Evolutionary conservation across 371 early-diverging fungal genomes (phyloP).

Genomic region (Lichtheimia ornata): DNA sequence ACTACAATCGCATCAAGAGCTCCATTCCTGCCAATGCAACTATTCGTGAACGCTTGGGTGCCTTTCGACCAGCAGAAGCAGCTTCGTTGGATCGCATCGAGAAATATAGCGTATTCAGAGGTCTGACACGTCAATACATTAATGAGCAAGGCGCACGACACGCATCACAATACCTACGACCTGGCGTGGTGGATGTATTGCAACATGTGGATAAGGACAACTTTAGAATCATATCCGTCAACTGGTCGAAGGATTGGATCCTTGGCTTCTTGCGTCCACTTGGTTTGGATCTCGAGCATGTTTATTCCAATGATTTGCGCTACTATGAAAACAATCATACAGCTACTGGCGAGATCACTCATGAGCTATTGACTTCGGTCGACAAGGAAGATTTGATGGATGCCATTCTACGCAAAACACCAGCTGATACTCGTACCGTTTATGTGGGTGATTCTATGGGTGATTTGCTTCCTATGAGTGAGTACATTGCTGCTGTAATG

Average conservation of each 20-base stretch:
- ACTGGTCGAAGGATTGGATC: conserved; percentile 57
- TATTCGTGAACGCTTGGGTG: conserved; percentile 16
- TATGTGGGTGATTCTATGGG: conserved; percentile 48
- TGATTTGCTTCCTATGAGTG: conserved; percentile 40
- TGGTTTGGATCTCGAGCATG: conserved; percentile 5
- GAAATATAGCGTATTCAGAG: conserved; percentile 28
- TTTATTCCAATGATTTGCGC: conserved; percentile 36
- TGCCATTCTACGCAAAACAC: conserved; percentile 8
- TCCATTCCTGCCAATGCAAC: not conserved
- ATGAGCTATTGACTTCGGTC: conserved; percentile 24
- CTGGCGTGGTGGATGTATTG: conserved; percentile 19
- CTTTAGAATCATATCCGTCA: conserved; percentile 35
- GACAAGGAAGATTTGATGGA: conserved; percentile 32
- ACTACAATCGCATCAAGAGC: conserved; percentile 21
- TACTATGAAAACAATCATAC: conserved; percentile 13
- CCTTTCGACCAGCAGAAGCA: conserved; percentile 26
- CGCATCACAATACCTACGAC: conserved; percentile 15
- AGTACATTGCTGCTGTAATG: not conserved
- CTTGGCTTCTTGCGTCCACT: conserved; percentile 26
- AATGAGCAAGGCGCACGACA: conserved; percentile 10
- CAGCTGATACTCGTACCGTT: conserved; percentile 7
- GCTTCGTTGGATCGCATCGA: conserved; percentile 34
- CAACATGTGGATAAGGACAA: not conserved
- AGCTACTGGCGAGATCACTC: conserved; percentile 35
- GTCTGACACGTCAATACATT: conserved; percentile 22